Base-by-base conservation (phyloP, 139 green algal genomes). In the Haematococcus lacustris region DNA sequence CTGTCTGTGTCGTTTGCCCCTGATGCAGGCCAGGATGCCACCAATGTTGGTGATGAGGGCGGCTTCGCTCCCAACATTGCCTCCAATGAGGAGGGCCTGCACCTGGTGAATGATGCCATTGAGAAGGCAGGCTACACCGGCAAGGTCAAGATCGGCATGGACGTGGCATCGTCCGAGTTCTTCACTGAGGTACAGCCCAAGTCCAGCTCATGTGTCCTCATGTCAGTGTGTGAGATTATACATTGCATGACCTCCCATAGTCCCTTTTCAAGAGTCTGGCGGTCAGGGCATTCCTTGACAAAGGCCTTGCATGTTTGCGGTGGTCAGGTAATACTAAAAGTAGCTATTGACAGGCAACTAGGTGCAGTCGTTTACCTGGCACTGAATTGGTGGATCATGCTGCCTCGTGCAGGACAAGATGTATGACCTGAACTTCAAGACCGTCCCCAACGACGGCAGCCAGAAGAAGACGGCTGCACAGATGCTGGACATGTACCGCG, bases 401-500 rank as follows among this genome's bases (percentile, higher is more conserved):
- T n/a, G n/a, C n/a, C n/a, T n/a, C n/a, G n/a, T n/a, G 69, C 84
- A 93, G 70, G 86, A 93, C 83, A 93, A 96, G 81, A 91, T 87
- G 75, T 99, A 99, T 82, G 93, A 99, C 88, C 87, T 99, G 47
- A 87, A 94, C 85, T 99, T 98, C 91, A 98, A 98, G 91, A 91
- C 78, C 70, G 79, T 92, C 72, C 78, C 91, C 68, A 95, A 96
- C 74, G 91, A 98, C 80, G 91, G 89, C 66, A 86, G 71, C 62
- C 63, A 89, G 51, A 92, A 96, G 83, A 91, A 93, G 87, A 97
- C 23, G 23, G 21, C 13, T 53, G 77, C 74, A 21, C 68, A 88
- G 82, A 88, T 98, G 85, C 82, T 94, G 59, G 92, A 96, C 38
- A 78, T 99, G 81, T 98, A 97, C 89, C 88, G 89, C 65, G 81